A percentile compares a stretch with the other conserved stretches of the same genome.
These are phyloP conservation scores for Apophysomyces ossiformis DNA, from an alignment of 371 early-diverging fungal species.

Conservation along the genomic window DNA sequence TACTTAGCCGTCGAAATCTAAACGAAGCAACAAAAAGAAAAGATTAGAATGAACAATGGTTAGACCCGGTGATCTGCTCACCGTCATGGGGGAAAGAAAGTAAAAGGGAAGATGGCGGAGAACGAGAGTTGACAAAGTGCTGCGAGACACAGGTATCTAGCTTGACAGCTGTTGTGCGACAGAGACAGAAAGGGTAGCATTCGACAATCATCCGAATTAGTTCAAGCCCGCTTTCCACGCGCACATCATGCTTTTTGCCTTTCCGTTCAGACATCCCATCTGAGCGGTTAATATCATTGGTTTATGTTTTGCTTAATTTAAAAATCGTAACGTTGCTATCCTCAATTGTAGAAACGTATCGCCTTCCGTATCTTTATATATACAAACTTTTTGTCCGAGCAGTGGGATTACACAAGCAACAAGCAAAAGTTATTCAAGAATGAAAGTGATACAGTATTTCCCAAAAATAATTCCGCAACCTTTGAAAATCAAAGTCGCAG, in stretches of 20 bases:
- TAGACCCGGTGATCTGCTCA: neutral
- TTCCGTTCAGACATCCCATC: too few relatives aligned
- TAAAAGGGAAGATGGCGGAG: neutral
- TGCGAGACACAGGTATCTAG: slow-evolving; percentile 5
- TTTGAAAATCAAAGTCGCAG: too few relatives aligned
- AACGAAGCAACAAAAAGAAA: neutral
- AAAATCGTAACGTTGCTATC: too few relatives aligned
- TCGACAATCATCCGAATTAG: neutral
- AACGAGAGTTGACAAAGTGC: neutral
- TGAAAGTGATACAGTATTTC: too few relatives aligned
- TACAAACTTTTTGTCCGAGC: neutral
- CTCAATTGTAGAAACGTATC: too few relatives aligned
- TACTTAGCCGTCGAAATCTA: neutral
- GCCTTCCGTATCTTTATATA: neutral
- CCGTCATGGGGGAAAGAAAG: neutral
- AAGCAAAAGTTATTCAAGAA: too few relatives aligned
- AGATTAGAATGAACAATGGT: neutral
- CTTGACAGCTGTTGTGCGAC: slow-evolving; percentile 7
- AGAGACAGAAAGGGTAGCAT: neutral
- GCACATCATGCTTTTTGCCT: neutral
- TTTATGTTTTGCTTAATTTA: too few relatives aligned
- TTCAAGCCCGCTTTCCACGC: slow-evolving; percentile 5
- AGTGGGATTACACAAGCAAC: too few relatives aligned
- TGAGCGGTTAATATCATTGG: too few relatives aligned
- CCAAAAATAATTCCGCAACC: too few relatives aligned